Percentiles rank a stretch among this genome's conserved stretches.
Evolutionary conservation across 768 basidiomycete genomes (phyloP).

Genomic region (Leucogyrophana mollusca): DNA sequence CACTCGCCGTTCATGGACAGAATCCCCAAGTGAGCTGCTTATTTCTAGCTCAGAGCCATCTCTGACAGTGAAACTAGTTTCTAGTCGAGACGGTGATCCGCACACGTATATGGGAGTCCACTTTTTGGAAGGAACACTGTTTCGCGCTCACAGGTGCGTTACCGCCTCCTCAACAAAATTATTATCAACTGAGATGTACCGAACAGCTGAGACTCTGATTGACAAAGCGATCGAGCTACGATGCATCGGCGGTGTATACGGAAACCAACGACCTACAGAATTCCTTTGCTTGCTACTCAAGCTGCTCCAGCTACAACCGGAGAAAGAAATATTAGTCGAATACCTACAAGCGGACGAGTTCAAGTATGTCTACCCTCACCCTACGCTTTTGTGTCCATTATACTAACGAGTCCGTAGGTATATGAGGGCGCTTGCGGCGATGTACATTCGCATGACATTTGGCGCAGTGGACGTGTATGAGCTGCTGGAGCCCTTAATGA

Average conservation of each 20-base stretch:
- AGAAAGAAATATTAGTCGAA: slow-evolving; percentile 95
- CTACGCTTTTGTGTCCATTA: background rate
- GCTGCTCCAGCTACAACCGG: slow-evolving; percentile 93
- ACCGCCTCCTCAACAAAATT: background rate
- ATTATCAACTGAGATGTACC: slow-evolving; percentile 3
- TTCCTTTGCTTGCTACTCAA: slow-evolving; percentile 93
- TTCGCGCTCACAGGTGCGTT: slow-evolving; percentile 88
- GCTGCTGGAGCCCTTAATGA: slow-evolving; percentile 88
- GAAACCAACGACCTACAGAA: slow-evolving; percentile 92
- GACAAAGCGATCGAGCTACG: slow-evolving; percentile 86
- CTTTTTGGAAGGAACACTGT: slow-evolving; percentile 98
- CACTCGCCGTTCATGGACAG: slow-evolving; percentile 89
- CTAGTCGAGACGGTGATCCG: slow-evolving; percentile 96
- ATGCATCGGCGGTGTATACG: slow-evolving; percentile 90
- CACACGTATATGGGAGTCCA: slow-evolving; percentile 91
- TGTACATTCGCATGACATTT: slow-evolving; percentile 97
- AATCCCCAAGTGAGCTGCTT: slow-evolving; percentile 81
- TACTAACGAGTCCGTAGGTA: slow-evolving; percentile 54
- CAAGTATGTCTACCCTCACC: slow-evolving; percentile 62
- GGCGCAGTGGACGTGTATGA: slow-evolving; percentile 88
- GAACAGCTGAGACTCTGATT: slow-evolving; percentile 84
- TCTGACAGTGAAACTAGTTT: slow-evolving; percentile 52
- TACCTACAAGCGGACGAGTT: slow-evolving; percentile 97
- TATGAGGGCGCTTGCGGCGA: slow-evolving; percentile 85
- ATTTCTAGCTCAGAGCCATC: background rate